A percentile compares a stretch with the other conserved stretches of the same genome.
Conservation (phyloP, 2,329 filamentous ascomycete species). For the Cladosporium phlei region DNA sequence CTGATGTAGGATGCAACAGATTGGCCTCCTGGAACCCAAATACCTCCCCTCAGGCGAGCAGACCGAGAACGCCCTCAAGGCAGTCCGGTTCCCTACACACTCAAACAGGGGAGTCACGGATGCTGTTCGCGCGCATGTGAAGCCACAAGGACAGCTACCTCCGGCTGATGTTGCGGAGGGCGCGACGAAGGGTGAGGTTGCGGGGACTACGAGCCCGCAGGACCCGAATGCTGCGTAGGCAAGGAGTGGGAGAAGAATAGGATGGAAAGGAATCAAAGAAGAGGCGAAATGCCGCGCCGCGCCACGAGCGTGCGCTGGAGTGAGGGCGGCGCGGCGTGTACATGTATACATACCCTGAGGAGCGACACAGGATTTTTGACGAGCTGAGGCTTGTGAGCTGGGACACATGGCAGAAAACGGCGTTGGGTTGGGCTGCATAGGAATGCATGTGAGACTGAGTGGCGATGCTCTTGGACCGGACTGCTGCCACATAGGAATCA, state of each 20-base stretch:
- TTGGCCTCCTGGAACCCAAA: conserved; percentile 40
- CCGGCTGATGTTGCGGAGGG: conserved; percentile 9
- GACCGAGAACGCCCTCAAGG: conserved; percentile 27
- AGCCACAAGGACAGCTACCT: conserved; percentile 5
- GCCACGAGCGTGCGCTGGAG: background rate
- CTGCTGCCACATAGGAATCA: no score
- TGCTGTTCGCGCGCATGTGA: background rate
- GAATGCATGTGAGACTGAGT: no score
- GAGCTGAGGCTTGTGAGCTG: no score
- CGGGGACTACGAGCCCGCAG: conserved; percentile 22
- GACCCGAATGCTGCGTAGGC: conserved; percentile 52
- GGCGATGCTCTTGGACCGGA: no score
- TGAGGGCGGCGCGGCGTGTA: conserved; percentile 1
- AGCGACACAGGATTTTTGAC: no score
- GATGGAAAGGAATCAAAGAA: no score
- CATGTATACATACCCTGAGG: no score
- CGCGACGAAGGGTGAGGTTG: conserved; percentile 13
- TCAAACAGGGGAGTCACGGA: conserved; percentile 8
- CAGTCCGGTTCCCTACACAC: conserved; percentile 30
- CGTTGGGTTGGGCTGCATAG: no score
- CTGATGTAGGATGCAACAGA: conserved; percentile 29
- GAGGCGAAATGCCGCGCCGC: conserved; percentile 3
- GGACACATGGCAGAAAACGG: no score
- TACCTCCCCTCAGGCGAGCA: conserved; percentile 33
- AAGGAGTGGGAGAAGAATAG: background rate